phyloP scores from a whole-genome alignment of 163 green algal genomes.

The Smithsoniella earleae region DNA sequence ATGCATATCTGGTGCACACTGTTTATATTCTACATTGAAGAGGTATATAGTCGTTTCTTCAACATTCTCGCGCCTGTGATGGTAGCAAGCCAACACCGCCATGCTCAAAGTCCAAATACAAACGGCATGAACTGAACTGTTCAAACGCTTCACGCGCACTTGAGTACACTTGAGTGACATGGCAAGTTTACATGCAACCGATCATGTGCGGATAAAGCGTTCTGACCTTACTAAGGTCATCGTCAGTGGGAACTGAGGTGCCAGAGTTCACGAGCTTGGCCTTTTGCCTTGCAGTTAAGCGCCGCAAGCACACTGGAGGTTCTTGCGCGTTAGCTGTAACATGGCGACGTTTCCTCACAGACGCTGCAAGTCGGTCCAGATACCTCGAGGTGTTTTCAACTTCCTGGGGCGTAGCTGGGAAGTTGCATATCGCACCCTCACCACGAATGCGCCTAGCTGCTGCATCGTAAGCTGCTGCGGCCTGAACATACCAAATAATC shows the following conservation, averaged over 20 bases:
- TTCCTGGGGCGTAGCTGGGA: slow-evolving; percentile 34
- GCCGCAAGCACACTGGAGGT: neutral
- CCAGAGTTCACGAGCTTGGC: neutral
- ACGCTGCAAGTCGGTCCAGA: neutral
- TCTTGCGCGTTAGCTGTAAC: neutral
- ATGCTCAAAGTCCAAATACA: too few species aligned
- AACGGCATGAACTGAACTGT: too few species aligned
- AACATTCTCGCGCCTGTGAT: too few species aligned
- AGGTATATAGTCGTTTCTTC: neutral
- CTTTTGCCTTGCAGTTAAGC: neutral
- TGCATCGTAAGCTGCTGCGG: slow-evolving; percentile 66
- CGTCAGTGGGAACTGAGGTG: neutral
- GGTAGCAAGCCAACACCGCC: too few species aligned
- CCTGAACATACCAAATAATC: slow-evolving; percentile 28
- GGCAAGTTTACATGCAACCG: too few species aligned
- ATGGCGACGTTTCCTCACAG: neutral
- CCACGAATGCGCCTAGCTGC: slow-evolving; percentile 68
- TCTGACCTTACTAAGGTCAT: too few species aligned
- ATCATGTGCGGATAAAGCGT: too few species aligned
- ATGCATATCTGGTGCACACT: neutral
- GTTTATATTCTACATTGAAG: neutral
- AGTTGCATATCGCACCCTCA: slow-evolving; percentile 55
- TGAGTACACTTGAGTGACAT: neutral
- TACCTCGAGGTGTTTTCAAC: neutral
- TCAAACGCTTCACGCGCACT: neutral